Percentiles rank a stretch among this genome's conserved stretches.
phyloP scores from a whole-genome alignment of 306 rosid species.

The Vigna mungo region DNA sequence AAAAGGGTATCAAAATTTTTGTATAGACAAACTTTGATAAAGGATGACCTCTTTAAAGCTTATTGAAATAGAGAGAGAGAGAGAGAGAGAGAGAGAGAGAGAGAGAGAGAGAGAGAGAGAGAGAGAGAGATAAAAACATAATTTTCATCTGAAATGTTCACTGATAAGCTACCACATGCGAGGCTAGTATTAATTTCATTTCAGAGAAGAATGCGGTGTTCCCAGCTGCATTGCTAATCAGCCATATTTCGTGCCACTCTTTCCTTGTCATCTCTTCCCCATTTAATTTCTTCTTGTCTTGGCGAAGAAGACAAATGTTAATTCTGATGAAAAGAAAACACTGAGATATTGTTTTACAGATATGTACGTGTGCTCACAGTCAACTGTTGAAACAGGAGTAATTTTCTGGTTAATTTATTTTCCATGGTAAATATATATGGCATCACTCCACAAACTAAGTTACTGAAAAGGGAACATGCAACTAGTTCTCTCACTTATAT shows the following conservation, averaged over 20 bases:
- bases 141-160: neutral
- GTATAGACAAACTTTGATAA: too few species aligned
- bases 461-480: neutral
- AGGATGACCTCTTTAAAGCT: too few species aligned
- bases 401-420: neutral
- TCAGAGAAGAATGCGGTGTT: neutral
- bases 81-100: too few species aligned
- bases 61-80: too few species aligned
- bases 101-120: too few species aligned
- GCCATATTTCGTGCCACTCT: constrained; percentile 15
- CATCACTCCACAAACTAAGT: neutral
- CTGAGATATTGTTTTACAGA: neutral
- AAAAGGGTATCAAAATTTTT: too few species aligned
- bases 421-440: neutral
- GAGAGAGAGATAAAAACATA: neutral
- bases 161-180: neutral
- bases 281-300: neutral
- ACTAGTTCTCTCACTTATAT: neutral
- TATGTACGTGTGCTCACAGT: neutral
- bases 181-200: neutral
- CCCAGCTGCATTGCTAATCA: neutral
- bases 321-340: constrained; percentile 12
- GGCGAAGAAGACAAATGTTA: constrained; percentile 7
- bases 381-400: neutral
- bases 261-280: constrained; percentile 12